A percentile compares a stretch with the other conserved stretches of the same genome.
These are phyloP conservation scores for Tylopilus sp. DNA, from an alignment of 768 basidiomycete species.

Conservation along the genomic window DNA sequence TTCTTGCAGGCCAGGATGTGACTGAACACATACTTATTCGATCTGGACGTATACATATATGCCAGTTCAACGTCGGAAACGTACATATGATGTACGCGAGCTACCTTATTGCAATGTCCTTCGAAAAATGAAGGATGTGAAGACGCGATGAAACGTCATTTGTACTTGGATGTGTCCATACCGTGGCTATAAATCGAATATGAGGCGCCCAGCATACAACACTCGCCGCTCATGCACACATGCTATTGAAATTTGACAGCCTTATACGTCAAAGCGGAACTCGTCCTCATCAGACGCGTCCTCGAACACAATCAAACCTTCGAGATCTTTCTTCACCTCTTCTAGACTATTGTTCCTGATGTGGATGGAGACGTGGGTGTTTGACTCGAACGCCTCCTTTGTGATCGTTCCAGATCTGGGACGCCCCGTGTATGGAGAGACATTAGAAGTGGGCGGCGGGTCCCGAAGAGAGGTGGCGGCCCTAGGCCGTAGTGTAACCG, in stretches of 20 bases:
- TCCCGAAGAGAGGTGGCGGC: background rate
- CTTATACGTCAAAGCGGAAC: conserved; percentile 25
- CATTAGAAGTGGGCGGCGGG: background rate
- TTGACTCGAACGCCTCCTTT: conserved; percentile 21
- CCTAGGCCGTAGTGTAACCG: background rate
- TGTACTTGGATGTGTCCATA: conserved; percentile 1
- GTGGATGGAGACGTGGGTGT: conserved; percentile 16
- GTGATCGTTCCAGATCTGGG: conserved; percentile 26
- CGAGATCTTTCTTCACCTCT: conserved; percentile 31
- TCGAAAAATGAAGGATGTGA: background rate
- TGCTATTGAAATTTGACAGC: no score
- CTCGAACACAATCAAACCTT: conserved; percentile 24
- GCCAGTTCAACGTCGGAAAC: no score
- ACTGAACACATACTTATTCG: background rate
- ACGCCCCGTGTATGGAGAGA: conserved; percentile 1
- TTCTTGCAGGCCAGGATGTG: background rate
- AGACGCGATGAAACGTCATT: conserved; percentile 1
- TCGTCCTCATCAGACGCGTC: conserved; percentile 26
- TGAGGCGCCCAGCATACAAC: conserved; percentile 6
- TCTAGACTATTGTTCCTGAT: conserved; percentile 23
- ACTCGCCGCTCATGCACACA: no score
- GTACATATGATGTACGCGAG: no score
- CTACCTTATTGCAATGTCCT: no score
- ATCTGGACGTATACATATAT: no score
- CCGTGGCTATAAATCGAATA: conserved; percentile 9